Evolutionary conservation across 129 eudicot species (phyloP).

Genomic region (Pseudognaphalium luteoalbum): DNA sequence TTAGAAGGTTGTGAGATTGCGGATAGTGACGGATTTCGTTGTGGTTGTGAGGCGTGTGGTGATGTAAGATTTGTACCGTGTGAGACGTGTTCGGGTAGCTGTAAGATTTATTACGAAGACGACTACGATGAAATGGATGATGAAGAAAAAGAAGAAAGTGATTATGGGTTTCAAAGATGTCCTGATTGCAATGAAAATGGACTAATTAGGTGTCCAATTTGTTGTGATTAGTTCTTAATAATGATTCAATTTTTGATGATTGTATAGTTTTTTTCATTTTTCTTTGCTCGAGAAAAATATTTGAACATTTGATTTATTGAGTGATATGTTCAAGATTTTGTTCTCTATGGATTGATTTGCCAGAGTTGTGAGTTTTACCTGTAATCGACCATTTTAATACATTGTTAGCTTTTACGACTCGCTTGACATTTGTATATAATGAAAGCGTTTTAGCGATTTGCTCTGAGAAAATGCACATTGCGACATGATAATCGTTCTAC

Average conservation of each 20-base stretch:
- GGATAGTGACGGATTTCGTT: constrained; percentile 36
- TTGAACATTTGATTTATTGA: constrained; percentile 16
- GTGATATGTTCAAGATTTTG: constrained; percentile 6
- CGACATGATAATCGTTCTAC: too few species aligned
- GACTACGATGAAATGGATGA: constrained; percentile 41
- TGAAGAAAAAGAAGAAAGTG: constrained; percentile 54
- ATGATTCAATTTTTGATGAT: constrained; percentile 7
- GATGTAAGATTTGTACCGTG: constrained; percentile 88
- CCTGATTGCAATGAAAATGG: constrained; percentile 98
- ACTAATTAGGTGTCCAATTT: constrained; percentile 78
- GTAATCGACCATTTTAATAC: not conserved
- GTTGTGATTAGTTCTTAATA: constrained; percentile 56
- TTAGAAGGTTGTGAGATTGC: constrained; percentile 57
- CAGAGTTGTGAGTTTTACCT: constrained; percentile 6
- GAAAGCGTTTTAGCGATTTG: not conserved
- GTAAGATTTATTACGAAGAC: constrained; percentile 74
- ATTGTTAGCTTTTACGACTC: not conserved
- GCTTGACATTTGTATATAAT: too few species aligned
- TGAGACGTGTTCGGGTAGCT: constrained; percentile 95
- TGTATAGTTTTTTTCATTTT: constrained; percentile 26
- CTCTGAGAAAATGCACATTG: too few species aligned
- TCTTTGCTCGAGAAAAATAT: constrained; percentile 6
- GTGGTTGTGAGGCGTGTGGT: constrained; percentile 84
- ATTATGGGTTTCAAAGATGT: constrained; percentile 81
- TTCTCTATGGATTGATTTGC: not conserved